Evolutionary conservation across 1,284 basidiomycete species (phyloP), one percentile per base, ranked within the genome.

Genomic region (Ustilago loliicola): DNA sequence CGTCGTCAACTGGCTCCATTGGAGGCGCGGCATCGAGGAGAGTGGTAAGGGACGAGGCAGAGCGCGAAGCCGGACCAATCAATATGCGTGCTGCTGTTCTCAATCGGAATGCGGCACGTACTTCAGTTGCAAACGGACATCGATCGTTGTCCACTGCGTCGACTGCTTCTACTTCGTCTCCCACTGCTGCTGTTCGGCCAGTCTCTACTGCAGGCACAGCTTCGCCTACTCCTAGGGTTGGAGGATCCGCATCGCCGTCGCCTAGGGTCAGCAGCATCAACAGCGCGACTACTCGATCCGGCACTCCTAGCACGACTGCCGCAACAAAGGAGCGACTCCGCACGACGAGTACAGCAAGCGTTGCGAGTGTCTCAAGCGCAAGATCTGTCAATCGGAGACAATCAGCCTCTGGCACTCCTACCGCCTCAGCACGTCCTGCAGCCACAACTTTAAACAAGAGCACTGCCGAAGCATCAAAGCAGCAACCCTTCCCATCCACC

Each of bases 1-100:
- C 45, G 1, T 47, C 65, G 2, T 72, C 70, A 30, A 45, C 52
- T 0, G 8, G 56, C 0, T 23, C 66, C 2, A 45, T 21, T 17
- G 55, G 47, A 10, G 36, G 40, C 32, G 48, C 67, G 9, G 23
- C 55, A 17, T 17, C 42, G n/a, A 61, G 55, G 34, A 60, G 27
- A 3, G 19, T 23, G 45, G 1, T 29, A 17, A 21, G n/a, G 13
- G 68, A 66, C 6, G 75, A 76, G 13, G 70, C 50, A 5, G 82
- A 84, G 56, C 64, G 80, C 11, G 80, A 80, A 54, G 81, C 79
- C 1, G 81, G 80, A 6, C 81, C 82, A 2, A 77, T 80, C 29
- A 62, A 83, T 38, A 65, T 83, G 68, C 63, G 82, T 7, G 82
- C 82, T 7, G 77, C 80, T 9, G 80, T 81, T n/a, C 68, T 83